A percentile compares a stretch with the other conserved stretches of the same genome.
These are phyloP conservation scores for Neurospora sp. DNA, from an alignment of 495 filamentous ascomycete genomes.

Conservation along the genomic window DNA sequence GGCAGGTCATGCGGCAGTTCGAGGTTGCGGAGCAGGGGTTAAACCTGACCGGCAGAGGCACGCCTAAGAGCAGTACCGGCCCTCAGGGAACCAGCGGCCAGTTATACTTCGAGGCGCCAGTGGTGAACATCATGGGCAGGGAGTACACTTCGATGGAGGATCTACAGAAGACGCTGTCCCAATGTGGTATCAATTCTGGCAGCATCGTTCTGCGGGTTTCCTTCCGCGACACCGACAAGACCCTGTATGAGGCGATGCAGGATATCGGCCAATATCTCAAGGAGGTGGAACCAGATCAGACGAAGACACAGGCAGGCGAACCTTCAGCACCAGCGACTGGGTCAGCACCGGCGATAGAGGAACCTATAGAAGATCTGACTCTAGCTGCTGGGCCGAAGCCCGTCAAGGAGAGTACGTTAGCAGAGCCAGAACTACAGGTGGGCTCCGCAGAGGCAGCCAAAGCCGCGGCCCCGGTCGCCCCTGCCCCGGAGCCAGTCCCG, in stretches of 20 bases:
- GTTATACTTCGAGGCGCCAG: slow-evolving; percentile 76
- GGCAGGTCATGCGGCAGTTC: slow-evolving; percentile 81
- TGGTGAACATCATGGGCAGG: slow-evolving; percentile 69
- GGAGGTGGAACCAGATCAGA: slow-evolving; percentile 23
- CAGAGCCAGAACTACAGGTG: slow-evolving; percentile 3
- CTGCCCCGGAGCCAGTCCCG: not conserved
- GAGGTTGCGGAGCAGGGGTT: slow-evolving; percentile 55
- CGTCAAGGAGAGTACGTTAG: not conserved
- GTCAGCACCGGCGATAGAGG: slow-evolving; percentile 7
- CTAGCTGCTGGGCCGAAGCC: not conserved
- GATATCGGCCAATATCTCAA: slow-evolving; percentile 68
- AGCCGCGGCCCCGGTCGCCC: not conserved
- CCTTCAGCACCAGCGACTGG: slow-evolving; percentile 3
- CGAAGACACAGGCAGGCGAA: slow-evolving; percentile 2
- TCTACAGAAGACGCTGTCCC: slow-evolving; percentile 77
- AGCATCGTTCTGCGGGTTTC: slow-evolving; percentile 65
- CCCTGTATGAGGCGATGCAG: slow-evolving; percentile 74
- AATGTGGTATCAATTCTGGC: slow-evolving; percentile 77
- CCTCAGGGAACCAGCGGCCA: slow-evolving; percentile 53
- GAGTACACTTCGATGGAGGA: slow-evolving; percentile 68
- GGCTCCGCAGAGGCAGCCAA: not conserved
- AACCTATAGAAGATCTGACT: slow-evolving; percentile 9
- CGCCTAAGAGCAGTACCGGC: slow-evolving; percentile 46
- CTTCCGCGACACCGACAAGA: slow-evolving; percentile 64
- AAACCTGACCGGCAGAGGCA: slow-evolving; percentile 73